phyloP scores from a whole-genome alignment of 139 green algal species.

The Penium margaritaceum region DNA sequence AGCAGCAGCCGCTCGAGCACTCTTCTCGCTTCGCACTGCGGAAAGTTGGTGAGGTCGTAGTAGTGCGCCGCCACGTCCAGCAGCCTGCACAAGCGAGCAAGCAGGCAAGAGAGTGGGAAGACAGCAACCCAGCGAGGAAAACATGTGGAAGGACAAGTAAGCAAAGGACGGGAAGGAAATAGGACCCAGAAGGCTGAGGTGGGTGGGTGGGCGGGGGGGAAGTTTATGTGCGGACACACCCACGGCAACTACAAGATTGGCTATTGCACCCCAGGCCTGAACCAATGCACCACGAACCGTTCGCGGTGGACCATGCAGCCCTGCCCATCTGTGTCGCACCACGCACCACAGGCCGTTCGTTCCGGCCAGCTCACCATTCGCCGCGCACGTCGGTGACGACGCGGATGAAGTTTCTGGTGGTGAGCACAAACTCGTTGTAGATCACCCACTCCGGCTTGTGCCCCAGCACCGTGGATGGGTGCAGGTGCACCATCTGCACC shows the following conservation, averaged over 20 bases:
- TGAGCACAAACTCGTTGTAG: conserved; percentile 99
- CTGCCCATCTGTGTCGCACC: too few species aligned
- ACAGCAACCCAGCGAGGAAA: background rate
- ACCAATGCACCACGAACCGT: too few species aligned
- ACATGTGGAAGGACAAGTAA: background rate
- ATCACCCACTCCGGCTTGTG: conserved; percentile 95
- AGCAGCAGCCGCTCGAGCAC: conserved; percentile 75
- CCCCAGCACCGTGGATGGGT: conserved; percentile 87
- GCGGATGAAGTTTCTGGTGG: conserved; percentile 92
- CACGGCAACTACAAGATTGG: too few species aligned
- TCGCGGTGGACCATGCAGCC: too few species aligned
- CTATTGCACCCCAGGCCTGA: too few species aligned
- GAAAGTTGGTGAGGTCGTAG: conserved; percentile 94
- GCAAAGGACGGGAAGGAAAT: too few species aligned
- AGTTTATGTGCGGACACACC: too few species aligned
- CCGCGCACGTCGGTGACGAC: conserved; percentile 84
- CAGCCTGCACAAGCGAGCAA: too few species aligned
- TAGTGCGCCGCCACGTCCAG: too few species aligned
- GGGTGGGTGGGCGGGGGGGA: background rate
- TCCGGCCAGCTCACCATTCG: too few species aligned
- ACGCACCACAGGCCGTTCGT: too few species aligned
- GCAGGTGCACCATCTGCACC: conserved; percentile 70
- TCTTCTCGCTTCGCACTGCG: conserved; percentile 68
- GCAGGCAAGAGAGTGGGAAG: background rate
- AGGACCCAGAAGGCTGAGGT: too few species aligned